phyloP scores from a whole-genome alignment of 768 basidiomycete species.

The Plicaturopsis crispa region DNA sequence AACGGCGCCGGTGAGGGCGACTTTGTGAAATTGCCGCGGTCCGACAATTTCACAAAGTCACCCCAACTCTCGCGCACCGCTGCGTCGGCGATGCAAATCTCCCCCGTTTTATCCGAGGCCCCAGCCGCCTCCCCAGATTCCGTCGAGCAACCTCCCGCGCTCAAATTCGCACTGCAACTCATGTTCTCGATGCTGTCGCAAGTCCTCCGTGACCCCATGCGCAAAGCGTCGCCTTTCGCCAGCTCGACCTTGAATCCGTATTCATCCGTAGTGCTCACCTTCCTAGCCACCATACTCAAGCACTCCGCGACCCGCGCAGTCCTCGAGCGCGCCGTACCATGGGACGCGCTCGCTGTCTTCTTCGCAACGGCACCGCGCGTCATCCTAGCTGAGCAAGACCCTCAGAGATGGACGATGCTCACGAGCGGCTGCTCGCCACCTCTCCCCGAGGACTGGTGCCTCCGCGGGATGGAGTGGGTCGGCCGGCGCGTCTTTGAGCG shows the following conservation, averaged over 20 bases:
- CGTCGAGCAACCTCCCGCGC: constrained; percentile 50
- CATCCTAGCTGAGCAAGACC: constrained; percentile 38
- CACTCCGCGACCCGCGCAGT: constrained; percentile 51
- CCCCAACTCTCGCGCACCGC: too few relatives aligned
- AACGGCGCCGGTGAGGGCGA: constrained; percentile 26
- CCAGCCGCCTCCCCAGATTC: constrained; percentile 17
- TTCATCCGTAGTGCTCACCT: constrained; percentile 79
- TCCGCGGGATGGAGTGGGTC: constrained; percentile 96
- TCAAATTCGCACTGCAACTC: constrained; percentile 72
- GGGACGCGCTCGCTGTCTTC: constrained; percentile 65
- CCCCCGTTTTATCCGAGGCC: constrained; percentile 21
- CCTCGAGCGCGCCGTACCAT: constrained; percentile 77
- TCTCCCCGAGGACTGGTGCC: constrained; percentile 89
- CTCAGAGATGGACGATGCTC: constrained; percentile 57
- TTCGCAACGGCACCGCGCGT: constrained; percentile 53
- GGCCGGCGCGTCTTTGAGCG: constrained; percentile 85
- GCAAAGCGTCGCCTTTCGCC: constrained; percentile 50
- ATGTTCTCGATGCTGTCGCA: constrained; percentile 72
- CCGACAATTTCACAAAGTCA: too few relatives aligned
- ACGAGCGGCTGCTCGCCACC: constrained; percentile 64
- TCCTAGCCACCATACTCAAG: constrained; percentile 71
- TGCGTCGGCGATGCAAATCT: constrained; percentile 18
- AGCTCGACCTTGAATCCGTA: constrained; percentile 73
- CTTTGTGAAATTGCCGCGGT: constrained; percentile 7
- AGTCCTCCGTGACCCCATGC: constrained; percentile 56